Conservation (phyloP, 257 asterid species). For the Capsicum pubescens region DNA sequence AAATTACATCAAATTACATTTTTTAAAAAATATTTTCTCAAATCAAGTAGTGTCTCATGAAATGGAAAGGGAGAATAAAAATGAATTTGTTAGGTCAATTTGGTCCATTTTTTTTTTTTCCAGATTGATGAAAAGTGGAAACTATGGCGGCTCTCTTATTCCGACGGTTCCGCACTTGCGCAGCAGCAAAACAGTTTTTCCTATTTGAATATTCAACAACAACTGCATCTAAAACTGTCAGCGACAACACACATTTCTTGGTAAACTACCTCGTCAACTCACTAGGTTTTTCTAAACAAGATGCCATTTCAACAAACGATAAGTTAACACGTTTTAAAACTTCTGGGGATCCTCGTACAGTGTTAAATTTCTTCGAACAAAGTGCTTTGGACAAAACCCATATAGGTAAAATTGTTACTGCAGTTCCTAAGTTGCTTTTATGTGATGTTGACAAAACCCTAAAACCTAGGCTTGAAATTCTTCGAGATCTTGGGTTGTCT, state of each 20-base stretch:
- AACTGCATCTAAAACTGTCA: background rate
- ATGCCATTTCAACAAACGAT: constrained; percentile 25
- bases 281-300: constrained; percentile 34
- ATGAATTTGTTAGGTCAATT: background rate
- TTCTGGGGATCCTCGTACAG: constrained; percentile 16
- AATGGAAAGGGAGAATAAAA: background rate
- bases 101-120: background rate
- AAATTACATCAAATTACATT: too few relatives aligned
- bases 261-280: constrained; percentile 28
- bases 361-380: constrained; percentile 28
- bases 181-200: background rate
- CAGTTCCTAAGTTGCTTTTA: constrained; percentile 12
- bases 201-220: background rate
- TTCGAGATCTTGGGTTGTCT: background rate
- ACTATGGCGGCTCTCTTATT: constrained; percentile 23
- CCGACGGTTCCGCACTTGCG: background rate
- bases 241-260: constrained; percentile 19
- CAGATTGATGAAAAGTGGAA: background rate
- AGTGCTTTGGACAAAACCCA: constrained; percentile 29
- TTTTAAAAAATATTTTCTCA: too few relatives aligned
- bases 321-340: constrained; percentile 25
- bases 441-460: constrained; percentile 30
- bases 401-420: constrained; percentile 29
- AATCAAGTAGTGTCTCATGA: too few relatives aligned
- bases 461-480: constrained; percentile 30